phyloP scores from a whole-genome alignment of 129 eudicot species.

The sunflower (Helianthus annuus) region HanXRQr2.0-SUNRISE NC_035437.2:167452162-167452661 shows the following conservation, averaged over 20 bases:
- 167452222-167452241: conserved; percentile 19
- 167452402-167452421: conserved; percentile 62
- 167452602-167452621: conserved; percentile 27
- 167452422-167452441: conserved; percentile 56
- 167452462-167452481: conserved; percentile 54
- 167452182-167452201: conserved; percentile 77
- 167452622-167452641: conserved; percentile 16
- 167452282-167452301: conserved; percentile 83
- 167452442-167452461: conserved; percentile 69
- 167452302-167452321: conserved; percentile 47
- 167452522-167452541: conserved; percentile 54
- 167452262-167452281: conserved; percentile 66
- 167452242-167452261: background rate
- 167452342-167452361: conserved; percentile 20
- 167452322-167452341: conserved; percentile 22
- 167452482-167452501: conserved; percentile 55
- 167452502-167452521: conserved; percentile 53
- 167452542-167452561: conserved; percentile 59
- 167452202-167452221: conserved; percentile 41
- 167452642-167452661: conserved; percentile 21
- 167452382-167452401: conserved; percentile 31
- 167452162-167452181: conserved; percentile 30
- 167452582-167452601: conserved; percentile 47
- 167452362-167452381: conserved; percentile 26
- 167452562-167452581: conserved; percentile 40